These are phyloP conservation scores for Trametes cubensis DNA, from an alignment of 768 basidiomycete genomes.

Conservation along the genomic window DNA sequence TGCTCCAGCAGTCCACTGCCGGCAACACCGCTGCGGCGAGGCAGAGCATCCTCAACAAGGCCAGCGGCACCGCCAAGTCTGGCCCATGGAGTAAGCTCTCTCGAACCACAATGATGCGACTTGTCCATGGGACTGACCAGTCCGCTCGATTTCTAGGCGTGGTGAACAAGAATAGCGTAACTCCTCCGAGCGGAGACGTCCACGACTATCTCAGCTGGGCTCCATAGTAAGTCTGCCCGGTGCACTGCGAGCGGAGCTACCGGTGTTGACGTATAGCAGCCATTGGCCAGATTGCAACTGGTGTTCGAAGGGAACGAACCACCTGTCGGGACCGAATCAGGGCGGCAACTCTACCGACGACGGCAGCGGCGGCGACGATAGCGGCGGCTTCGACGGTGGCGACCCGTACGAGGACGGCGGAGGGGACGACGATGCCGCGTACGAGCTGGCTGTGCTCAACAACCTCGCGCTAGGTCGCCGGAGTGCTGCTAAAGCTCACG, in stretches of 20 bases:
- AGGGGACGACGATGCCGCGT: slow-evolving; percentile 11
- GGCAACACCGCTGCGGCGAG: slow-evolving; percentile 38
- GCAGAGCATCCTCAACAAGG: slow-evolving; percentile 39
- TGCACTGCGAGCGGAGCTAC: background rate
- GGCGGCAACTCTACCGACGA: slow-evolving; percentile 11
- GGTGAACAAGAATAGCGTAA: slow-evolving; percentile 35
- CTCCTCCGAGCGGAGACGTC: slow-evolving; percentile 42
- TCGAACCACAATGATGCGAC: background rate
- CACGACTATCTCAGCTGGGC: slow-evolving; percentile 62
- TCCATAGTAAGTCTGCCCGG: slow-evolving; percentile 48
- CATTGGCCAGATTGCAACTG: slow-evolving; percentile 61
- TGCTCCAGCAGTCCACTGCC: slow-evolving; percentile 33
- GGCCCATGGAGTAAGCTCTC: slow-evolving; percentile 43
- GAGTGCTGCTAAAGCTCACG: background rate
- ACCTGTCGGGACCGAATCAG: slow-evolving; percentile 24
- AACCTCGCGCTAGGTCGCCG: slow-evolving; percentile 1
- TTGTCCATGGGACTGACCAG: background rate
- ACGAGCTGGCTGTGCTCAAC: slow-evolving; percentile 8
- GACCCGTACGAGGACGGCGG: slow-evolving; percentile 18
- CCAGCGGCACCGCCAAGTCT: slow-evolving; percentile 39
- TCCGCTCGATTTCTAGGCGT: slow-evolving; percentile 35
- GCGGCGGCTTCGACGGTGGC: slow-evolving; percentile 5
- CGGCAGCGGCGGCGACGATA: slow-evolving; percentile 1
- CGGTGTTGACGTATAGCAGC: slow-evolving; percentile 31
- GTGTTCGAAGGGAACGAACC: slow-evolving; percentile 41